Evolutionary conservation across 441 rosid species (phyloP).

Genomic region (Bocquillonia castaneifolia): DNA sequence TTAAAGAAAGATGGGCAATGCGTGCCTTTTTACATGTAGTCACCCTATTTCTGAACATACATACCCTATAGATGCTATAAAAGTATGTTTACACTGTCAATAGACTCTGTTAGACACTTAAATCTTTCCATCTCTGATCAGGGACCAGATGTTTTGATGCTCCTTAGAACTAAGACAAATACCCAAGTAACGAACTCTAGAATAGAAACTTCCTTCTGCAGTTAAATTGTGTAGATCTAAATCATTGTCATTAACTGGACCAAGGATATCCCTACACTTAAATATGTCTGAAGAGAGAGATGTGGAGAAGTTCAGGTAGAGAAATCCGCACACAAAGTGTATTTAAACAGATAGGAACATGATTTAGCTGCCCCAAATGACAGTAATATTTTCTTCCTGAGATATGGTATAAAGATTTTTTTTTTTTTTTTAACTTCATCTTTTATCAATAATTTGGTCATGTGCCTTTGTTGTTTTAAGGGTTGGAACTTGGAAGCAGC

Average conservation of each 20-base stretch:
- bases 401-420: constrained; percentile 15
- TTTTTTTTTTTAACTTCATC: constrained; percentile 10
- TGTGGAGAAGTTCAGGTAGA: not conserved
- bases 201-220: not conserved
- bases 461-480: constrained; percentile 23
- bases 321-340: constrained; percentile 15
- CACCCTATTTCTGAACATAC: not conserved
- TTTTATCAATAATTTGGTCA: not conserved
- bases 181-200: not conserved
- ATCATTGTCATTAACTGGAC: constrained; percentile 5
- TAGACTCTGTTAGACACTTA: too few species aligned
- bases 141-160: constrained; percentile 7
- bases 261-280: constrained; percentile 6
- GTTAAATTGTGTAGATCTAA: constrained; percentile 23
- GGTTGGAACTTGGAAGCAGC: constrained; percentile 40
- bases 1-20: constrained; percentile 11
- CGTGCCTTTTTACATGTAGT: constrained; percentile 9
- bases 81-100: too few species aligned
- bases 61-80: constrained; percentile 1
- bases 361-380: constrained; percentile 15
- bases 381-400: constrained; percentile 17
- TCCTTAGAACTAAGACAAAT: constrained; percentile 7
- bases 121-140: constrained; percentile 2
- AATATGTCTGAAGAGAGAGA: not conserved
- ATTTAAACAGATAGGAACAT: constrained; percentile 8